phyloP scores from a whole-genome alignment of 768 basidiomycete species.

The Mrakia gelida region DNA sequence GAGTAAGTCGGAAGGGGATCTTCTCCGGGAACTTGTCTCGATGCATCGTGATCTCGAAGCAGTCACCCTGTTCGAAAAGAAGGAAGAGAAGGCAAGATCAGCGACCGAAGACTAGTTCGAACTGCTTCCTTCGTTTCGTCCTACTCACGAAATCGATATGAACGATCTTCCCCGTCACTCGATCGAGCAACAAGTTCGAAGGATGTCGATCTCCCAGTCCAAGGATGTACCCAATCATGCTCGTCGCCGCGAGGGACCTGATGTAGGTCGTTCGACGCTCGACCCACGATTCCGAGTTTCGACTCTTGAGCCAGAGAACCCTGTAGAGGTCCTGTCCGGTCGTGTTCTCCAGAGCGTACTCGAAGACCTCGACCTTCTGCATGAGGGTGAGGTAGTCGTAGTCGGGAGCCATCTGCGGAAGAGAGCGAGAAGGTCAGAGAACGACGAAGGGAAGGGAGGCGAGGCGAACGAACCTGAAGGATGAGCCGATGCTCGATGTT shows the following conservation, averaged over 20 bases:
- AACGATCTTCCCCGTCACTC: slow-evolving; percentile 87
- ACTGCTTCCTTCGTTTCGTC: slow-evolving; percentile 37
- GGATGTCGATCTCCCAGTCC: slow-evolving; percentile 98
- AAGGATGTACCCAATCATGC: slow-evolving; percentile 97
- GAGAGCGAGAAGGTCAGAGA: background rate
- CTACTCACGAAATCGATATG: slow-evolving; percentile 57
- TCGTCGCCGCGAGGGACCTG: slow-evolving; percentile 89
- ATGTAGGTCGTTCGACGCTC: slow-evolving; percentile 95
- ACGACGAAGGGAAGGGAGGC: background rate
- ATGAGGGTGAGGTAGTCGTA: slow-evolving; percentile 90
- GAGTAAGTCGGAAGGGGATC: slow-evolving; percentile 93
- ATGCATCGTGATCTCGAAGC: slow-evolving; percentile 96
- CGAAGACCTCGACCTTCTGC: slow-evolving; percentile 98
- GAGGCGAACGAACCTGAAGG: slow-evolving; percentile 66
- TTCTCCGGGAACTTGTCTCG: slow-evolving; percentile 99
- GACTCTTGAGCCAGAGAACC: slow-evolving; percentile 92
- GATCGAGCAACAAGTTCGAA: slow-evolving; percentile 86
- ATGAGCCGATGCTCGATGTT: slow-evolving; percentile 99
- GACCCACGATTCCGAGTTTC: slow-evolving; percentile 95
- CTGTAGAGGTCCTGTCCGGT: slow-evolving; percentile 96
- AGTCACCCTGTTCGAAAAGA: slow-evolving; percentile 61
- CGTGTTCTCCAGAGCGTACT: slow-evolving; percentile 96
- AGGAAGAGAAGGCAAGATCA: background rate
- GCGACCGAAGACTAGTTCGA: background rate
- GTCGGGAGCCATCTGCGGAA: slow-evolving; percentile 88